Percentiles rank a stretch among this genome's conserved stretches.
phyloP scores from a whole-genome alignment of 441 rosid genomes.

The Corymbia citriodora region DNA sequence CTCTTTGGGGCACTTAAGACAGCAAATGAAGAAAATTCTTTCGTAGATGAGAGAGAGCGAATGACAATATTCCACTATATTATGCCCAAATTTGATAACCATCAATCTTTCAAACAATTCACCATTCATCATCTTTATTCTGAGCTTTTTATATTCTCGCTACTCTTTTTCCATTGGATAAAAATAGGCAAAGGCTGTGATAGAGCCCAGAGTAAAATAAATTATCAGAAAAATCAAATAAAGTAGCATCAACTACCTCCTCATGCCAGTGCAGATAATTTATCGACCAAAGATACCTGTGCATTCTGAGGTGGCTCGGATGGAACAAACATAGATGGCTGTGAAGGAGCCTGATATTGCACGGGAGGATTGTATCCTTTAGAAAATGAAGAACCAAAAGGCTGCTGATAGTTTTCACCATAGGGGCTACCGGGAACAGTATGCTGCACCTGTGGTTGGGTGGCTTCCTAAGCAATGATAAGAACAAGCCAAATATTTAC shows the following conservation, averaged over 20 bases:
- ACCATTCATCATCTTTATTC: background rate
- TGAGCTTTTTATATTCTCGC: background rate
- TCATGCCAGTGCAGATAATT: background rate
- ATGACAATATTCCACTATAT: background rate
- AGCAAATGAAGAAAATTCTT: background rate
- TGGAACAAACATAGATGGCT: conserved; percentile 44
- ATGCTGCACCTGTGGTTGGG: conserved; percentile 34
- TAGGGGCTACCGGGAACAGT: conserved; percentile 44
- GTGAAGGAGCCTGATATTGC: conserved; percentile 41
- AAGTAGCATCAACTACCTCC: background rate
- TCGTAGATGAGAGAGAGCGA: background rate
- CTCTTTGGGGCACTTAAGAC: background rate
- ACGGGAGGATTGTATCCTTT: conserved; percentile 44
- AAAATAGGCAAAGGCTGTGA: background rate
- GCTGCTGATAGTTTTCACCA: conserved; percentile 56
- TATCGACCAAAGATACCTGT: conserved; percentile 41
- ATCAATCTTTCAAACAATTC: background rate
- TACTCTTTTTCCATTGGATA: background rate
- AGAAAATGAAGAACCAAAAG: conserved; percentile 33
- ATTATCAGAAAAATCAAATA: background rate
- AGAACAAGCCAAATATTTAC: background rate
- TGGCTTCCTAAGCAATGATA: conserved; percentile 32
- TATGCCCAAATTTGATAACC: background rate
- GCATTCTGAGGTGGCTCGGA: conserved; percentile 41
- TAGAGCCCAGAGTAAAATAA: background rate